Percentiles rank a stretch among this genome's conserved stretches.
Conservation (phyloP, 495 filamentous ascomycete genomes). For the Xanthoparmelia taractica region DNA sequence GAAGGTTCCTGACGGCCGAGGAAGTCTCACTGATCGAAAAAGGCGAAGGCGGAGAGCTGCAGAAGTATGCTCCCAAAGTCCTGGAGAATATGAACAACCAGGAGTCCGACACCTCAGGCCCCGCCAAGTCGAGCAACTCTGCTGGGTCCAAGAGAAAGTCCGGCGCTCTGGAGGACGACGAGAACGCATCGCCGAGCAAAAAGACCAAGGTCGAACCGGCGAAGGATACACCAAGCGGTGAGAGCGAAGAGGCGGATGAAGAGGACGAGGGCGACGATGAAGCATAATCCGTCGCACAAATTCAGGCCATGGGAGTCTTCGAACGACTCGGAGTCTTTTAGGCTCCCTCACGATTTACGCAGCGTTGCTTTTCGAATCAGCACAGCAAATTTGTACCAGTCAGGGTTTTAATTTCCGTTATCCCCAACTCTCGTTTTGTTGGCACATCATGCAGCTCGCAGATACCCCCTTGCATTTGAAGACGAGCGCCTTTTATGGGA, state of each 20-base stretch:
- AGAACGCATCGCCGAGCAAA: slow-evolving; percentile 35
- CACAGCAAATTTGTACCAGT: neutral
- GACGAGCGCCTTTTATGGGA: slow-evolving; percentile 14
- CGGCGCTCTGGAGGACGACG: slow-evolving; percentile 40
- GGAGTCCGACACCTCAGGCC: slow-evolving; percentile 26
- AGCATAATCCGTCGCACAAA: slow-evolving; percentile 14
- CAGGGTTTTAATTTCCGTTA: slow-evolving; percentile 5
- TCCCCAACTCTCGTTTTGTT: slow-evolving; percentile 10
- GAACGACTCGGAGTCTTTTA: slow-evolving; percentile 1
- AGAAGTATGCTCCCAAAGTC: slow-evolving; percentile 29
- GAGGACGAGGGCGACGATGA: slow-evolving; percentile 42
- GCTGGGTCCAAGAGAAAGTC: slow-evolving; percentile 45
- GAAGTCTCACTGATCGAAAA: slow-evolving; percentile 89
- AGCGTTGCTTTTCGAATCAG: slow-evolving; percentile 16
- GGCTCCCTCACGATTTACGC: slow-evolving; percentile 19
- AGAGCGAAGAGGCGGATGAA: slow-evolving; percentile 43
- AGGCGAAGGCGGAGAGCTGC: slow-evolving; percentile 29
- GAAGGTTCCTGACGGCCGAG: slow-evolving; percentile 95
- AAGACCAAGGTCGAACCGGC: slow-evolving; percentile 38
- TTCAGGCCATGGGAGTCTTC: neutral
- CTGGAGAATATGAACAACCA: slow-evolving; percentile 16
- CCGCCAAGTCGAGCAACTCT: slow-evolving; percentile 24
- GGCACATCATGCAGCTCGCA: slow-evolving; percentile 17
- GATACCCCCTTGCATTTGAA: slow-evolving; percentile 22
- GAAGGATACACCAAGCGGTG: slow-evolving; percentile 36